Percentiles rank a stretch among this genome's conserved stretches.
phyloP scores from a whole-genome alignment of 106 monocot genomes.

The Acorus calamus region DNA sequence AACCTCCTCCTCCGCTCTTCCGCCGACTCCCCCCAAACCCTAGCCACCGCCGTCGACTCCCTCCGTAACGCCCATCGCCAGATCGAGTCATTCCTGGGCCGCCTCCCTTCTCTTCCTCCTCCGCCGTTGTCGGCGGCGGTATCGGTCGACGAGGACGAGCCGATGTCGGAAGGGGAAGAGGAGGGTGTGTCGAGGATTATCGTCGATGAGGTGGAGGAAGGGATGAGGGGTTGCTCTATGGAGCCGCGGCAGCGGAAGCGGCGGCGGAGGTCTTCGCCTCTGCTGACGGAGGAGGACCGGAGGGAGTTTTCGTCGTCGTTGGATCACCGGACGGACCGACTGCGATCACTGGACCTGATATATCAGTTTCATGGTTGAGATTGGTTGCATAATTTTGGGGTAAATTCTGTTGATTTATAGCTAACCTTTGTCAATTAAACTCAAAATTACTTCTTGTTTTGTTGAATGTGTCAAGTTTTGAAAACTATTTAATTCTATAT shows the following conservation, averaged over 20 bases:
- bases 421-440: neutral
- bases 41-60: neutral
- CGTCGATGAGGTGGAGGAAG: constrained; percentile 3
- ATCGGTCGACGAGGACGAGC: constrained; percentile 2
- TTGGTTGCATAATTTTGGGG: neutral
- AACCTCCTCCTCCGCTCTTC: neutral
- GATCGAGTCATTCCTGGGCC: constrained; percentile 2
- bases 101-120: neutral
- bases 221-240: neutral
- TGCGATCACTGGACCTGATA: constrained; percentile 10
- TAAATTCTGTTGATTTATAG: neutral
- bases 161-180: constrained; percentile 3
- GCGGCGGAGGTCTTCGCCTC: constrained; percentile 4
- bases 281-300: constrained; percentile 1
- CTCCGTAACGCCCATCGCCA: neutral
- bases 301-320: constrained; percentile 4
- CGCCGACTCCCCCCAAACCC: neutral
- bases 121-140: neutral
- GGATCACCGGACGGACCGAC: neutral
- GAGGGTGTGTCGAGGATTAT: neutral
- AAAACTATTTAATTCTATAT: too few species aligned
- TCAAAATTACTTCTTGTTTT: neutral
- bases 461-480: too few species aligned
- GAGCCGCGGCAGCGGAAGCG: constrained; percentile 12
- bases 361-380: constrained; percentile 18